Conservation (phyloP, 305 asterid species). For the Stenogyne calaminthoides region DNA sequence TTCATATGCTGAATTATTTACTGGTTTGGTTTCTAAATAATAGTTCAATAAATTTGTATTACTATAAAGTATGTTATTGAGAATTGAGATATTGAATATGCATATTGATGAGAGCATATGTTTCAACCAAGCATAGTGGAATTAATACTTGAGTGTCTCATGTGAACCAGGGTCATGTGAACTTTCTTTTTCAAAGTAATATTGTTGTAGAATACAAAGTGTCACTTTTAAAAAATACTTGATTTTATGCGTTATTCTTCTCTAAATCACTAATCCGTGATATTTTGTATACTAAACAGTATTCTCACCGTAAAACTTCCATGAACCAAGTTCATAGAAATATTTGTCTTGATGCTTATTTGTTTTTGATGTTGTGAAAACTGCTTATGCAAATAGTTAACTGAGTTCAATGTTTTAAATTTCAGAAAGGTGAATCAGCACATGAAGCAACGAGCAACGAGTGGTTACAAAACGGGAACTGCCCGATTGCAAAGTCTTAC, state of each 20-base stretch:
- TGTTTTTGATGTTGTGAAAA: neutral
- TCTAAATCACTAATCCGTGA: neutral
- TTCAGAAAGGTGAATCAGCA: constrained; percentile 57
- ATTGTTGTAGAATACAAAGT: neutral
- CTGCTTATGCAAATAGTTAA: neutral
- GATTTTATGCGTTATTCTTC: neutral
- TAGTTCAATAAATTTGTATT: neutral
- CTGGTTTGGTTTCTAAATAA: neutral
- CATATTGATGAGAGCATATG: neutral
- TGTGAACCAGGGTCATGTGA: too few relatives aligned
- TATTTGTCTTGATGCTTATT: neutral
- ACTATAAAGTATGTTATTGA: neutral
- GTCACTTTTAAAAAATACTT: neutral
- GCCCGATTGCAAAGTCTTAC: constrained; percentile 86
- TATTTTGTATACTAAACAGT: neutral
- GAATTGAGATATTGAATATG: neutral
- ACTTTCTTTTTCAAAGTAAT: too few relatives aligned
- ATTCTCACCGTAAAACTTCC: neutral
- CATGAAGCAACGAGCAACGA: constrained; percentile 78
- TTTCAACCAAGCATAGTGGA: too few relatives aligned
- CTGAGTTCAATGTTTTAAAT: neutral
- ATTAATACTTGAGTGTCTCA: too few relatives aligned
- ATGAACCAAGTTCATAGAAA: neutral
- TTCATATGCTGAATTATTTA: neutral
- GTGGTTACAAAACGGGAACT: constrained; percentile 78